These are phyloP conservation scores for Aplosporella prunicola DNA, from an alignment of 2,329 filamentous ascomycete genomes.

Conservation along the genomic window DNA sequence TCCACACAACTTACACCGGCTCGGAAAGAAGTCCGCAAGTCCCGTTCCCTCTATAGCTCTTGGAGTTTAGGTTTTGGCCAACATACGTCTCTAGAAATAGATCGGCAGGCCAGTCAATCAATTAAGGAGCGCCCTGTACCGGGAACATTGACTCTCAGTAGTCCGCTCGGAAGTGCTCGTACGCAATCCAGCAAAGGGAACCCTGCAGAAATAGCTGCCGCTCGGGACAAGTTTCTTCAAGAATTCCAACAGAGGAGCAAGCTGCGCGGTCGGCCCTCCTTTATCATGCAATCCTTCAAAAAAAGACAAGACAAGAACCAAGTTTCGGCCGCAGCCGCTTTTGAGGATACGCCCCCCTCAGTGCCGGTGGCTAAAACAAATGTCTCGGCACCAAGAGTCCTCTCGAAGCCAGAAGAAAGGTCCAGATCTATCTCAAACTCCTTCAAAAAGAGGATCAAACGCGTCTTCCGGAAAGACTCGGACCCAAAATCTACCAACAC, in stretches of 20 bases:
- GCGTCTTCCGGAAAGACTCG: constrained; percentile 41
- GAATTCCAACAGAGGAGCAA: constrained; percentile 28
- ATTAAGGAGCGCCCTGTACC: too few relatives aligned
- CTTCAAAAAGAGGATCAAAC: constrained; percentile 53
- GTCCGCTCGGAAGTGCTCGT: too few relatives aligned
- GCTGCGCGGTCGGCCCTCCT: constrained; percentile 33
- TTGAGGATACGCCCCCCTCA: constrained; percentile 19
- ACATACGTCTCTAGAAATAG: not conserved
- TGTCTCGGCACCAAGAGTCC: not conserved
- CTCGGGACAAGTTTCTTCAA: constrained; percentile 33
- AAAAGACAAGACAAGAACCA: constrained; percentile 28
- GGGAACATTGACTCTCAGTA: too few relatives aligned
- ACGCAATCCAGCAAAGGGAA: constrained; percentile 19
- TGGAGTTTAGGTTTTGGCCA: constrained; percentile 4
- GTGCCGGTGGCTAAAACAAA: constrained; percentile 11
- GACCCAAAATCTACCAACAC: constrained; percentile 14
- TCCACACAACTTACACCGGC: not conserved
- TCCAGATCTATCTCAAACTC: constrained; percentile 54
- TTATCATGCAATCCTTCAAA: constrained; percentile 36
- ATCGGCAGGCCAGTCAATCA: not conserved
- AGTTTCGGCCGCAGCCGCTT: constrained; percentile 14
- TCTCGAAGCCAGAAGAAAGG: constrained; percentile 27
- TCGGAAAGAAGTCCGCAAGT: constrained; percentile 6
- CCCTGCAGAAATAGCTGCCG: constrained; percentile 13
- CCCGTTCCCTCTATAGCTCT: constrained; percentile 10